Conservation (phyloP, 148 eudicot species). For the Amaranthus cruentus region DNA sequence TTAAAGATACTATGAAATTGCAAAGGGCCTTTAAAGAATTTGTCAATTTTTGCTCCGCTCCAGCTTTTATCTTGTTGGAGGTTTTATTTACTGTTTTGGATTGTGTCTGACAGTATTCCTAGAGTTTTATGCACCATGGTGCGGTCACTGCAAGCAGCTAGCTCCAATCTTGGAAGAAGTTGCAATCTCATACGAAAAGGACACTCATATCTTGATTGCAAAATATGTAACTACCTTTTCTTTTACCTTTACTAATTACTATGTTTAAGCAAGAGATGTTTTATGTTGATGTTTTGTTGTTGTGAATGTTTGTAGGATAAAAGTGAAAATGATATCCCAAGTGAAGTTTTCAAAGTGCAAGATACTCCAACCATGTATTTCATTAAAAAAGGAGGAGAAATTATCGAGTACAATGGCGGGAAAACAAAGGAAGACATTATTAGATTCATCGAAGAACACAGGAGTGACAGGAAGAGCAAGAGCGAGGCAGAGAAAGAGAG, state of each 20-base stretch:
- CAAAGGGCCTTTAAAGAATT: too few species aligned
- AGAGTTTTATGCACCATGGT: constrained; percentile 54
- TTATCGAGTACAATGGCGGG: constrained; percentile 22
- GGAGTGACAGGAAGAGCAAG: constrained; percentile 15
- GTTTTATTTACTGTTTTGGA: background rate
- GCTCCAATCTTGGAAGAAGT: constrained; percentile 39
- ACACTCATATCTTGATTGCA: constrained; percentile 37
- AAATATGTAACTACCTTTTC: constrained; percentile 31
- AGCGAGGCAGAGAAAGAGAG: background rate
- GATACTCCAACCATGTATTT: constrained; percentile 40
- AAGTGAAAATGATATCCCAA: constrained; percentile 41
- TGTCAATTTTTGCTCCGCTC: too few species aligned
- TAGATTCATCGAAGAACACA: constrained; percentile 31
- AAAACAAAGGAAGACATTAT: constrained; percentile 31
- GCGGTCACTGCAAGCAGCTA: constrained; percentile 42
- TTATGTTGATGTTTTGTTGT: background rate
- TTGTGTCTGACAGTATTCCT: constrained; percentile 29
- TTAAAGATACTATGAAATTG: too few species aligned
- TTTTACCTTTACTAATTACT: background rate
- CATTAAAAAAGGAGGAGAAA: constrained; percentile 22
- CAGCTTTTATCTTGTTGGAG: background rate
- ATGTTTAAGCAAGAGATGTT: background rate
- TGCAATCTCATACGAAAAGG: constrained; percentile 33
- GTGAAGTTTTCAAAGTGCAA: constrained; percentile 28
- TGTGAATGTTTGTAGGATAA: constrained; percentile 27